phyloP scores from a whole-genome alignment of 1,139 yeast genomes.

The Blastobotrys malaysiensis region DNA sequence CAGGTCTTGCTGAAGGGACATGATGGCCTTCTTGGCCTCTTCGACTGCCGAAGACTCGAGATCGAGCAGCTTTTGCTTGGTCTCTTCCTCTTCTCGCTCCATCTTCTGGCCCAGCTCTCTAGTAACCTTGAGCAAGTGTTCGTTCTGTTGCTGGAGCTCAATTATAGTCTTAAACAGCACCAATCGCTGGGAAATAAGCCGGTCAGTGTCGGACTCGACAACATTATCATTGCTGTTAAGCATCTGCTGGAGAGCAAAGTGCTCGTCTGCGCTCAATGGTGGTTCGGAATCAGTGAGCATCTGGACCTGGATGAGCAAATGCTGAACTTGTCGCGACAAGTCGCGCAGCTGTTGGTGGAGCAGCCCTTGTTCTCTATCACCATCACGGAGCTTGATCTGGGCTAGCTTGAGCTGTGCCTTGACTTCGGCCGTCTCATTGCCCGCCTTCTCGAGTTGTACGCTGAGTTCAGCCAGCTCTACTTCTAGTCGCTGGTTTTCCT shows the following conservation, averaged over 20 bases:
- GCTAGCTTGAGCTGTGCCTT: slow-evolving; percentile 30
- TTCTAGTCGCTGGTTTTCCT: slow-evolving; percentile 46
- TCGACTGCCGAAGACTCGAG: slow-evolving; percentile 56
- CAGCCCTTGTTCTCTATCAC: slow-evolving; percentile 34
- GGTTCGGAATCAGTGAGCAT: slow-evolving; percentile 45
- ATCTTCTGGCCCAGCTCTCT: slow-evolving; percentile 65
- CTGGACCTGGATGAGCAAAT: slow-evolving; percentile 61
- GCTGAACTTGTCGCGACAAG: slow-evolving; percentile 73
- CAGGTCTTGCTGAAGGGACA: slow-evolving; percentile 59
- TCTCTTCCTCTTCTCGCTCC: slow-evolving; percentile 47
- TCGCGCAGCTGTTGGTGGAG: slow-evolving; percentile 58
- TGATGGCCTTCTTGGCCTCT: slow-evolving; percentile 75
- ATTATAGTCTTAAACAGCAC: slow-evolving; percentile 61
- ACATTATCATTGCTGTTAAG: slow-evolving; percentile 35
- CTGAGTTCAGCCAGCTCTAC: slow-evolving; percentile 48
- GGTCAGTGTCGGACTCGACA: slow-evolving; percentile 60
- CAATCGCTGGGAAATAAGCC: slow-evolving; percentile 64
- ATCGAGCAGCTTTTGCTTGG: slow-evolving; percentile 41
- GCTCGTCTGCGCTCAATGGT: slow-evolving; percentile 56
- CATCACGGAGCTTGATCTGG: slow-evolving; percentile 24
- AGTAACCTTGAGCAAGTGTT: slow-evolving; percentile 59
- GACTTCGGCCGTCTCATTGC: slow-evolving; percentile 40
- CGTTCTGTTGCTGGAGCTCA: slow-evolving; percentile 70
- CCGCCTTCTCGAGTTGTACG: slow-evolving; percentile 42
- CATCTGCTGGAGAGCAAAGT: slow-evolving; percentile 46